Evolutionary conservation across 495 filamentous ascomycete genomes (phyloP).

Genomic region (Cryomyces antarcticus): DNA sequence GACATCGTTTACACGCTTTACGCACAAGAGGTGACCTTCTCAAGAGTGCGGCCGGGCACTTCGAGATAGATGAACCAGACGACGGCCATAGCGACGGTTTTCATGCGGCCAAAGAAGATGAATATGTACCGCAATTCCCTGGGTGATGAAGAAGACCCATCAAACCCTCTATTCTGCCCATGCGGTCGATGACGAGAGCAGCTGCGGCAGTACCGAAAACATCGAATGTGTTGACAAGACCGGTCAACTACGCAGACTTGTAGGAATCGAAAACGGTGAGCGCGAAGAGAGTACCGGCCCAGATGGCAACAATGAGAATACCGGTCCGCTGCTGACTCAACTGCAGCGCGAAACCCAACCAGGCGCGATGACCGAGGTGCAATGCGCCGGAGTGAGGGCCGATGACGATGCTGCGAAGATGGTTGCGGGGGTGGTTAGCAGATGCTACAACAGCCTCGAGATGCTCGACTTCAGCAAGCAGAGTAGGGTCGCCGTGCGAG

Average conservation of each 20-base stretch:
- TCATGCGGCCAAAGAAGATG: neutral
- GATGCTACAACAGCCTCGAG: constrained; percentile 10
- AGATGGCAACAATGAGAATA: constrained; percentile 16
- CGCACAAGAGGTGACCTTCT: neutral
- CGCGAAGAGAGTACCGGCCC: constrained; percentile 13
- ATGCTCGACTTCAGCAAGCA: constrained; percentile 10
- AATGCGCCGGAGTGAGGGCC: constrained; percentile 7
- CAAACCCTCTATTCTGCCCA: neutral
- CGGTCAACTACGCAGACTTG: constrained; percentile 7
- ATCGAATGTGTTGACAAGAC: constrained; percentile 7
- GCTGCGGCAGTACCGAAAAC: constrained; percentile 8
- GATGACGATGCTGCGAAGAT: constrained; percentile 12
- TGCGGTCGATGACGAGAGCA: neutral
- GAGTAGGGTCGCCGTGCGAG: neutral
- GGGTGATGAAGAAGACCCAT: neutral
- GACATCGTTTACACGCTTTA: no score
- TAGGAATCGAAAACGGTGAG: constrained; percentile 7
- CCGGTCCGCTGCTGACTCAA: constrained; percentile 22
- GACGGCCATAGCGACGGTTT: neutral
- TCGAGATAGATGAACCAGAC: neutral
- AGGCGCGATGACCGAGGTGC: constrained; percentile 18
- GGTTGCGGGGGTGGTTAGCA: constrained; percentile 12
- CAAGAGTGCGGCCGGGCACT: neutral
- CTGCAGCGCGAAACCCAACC: constrained; percentile 19
- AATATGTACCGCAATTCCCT: neutral